Evolutionary conservation across 2,329 filamentous ascomycete genomes (phyloP).

Genomic region (Curvularia hawaiiensis): DNA sequence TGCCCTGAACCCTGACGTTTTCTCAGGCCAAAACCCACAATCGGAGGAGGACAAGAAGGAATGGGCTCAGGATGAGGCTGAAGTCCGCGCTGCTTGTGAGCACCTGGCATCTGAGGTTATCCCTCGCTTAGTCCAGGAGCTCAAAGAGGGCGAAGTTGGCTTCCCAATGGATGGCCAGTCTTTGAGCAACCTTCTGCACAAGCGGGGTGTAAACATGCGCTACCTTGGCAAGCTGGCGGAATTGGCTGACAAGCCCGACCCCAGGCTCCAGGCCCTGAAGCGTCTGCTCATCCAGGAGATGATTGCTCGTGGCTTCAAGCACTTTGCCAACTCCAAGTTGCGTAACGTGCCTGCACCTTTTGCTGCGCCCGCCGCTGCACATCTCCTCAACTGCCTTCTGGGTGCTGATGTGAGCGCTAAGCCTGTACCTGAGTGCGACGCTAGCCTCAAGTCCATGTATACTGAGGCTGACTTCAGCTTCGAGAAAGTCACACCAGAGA

Average conservation of each 20-base stretch:
- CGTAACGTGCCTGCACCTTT: slow-evolving; percentile 80
- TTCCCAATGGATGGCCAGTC: slow-evolving; percentile 99
- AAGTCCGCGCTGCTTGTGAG: slow-evolving; percentile 82
- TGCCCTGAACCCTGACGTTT: slow-evolving; percentile 91
- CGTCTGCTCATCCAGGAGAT: slow-evolving; percentile 87
- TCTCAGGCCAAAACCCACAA: slow-evolving; percentile 88
- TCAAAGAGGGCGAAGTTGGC: slow-evolving; percentile 90
- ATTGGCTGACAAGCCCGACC: slow-evolving; percentile 63
- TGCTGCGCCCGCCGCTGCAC: slow-evolving; percentile 77
- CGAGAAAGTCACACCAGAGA: slow-evolving; percentile 75
- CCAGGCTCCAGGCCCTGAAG: slow-evolving; percentile 76
- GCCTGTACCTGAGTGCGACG: slow-evolving; percentile 78
- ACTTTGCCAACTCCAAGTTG: slow-evolving; percentile 79
- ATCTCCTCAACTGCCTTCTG: slow-evolving; percentile 92
- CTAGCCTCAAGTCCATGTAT: slow-evolving; percentile 75
- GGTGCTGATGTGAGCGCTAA: slow-evolving; percentile 77
- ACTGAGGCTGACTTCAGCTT: slow-evolving; percentile 82
- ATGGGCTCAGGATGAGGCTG: slow-evolving; percentile 81
- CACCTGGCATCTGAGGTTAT: slow-evolving; percentile 79
- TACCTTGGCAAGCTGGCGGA: slow-evolving; percentile 87
- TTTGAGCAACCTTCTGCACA: slow-evolving; percentile 85
- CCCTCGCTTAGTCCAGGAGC: slow-evolving; percentile 82
- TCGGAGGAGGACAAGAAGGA: slow-evolving; percentile 88
- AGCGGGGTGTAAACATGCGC: slow-evolving; percentile 94
- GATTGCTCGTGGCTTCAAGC: slow-evolving; percentile 95